phyloP scores from a whole-genome alignment of 768 basidiomycete genomes.

The Asterophora parasitica region DNA sequence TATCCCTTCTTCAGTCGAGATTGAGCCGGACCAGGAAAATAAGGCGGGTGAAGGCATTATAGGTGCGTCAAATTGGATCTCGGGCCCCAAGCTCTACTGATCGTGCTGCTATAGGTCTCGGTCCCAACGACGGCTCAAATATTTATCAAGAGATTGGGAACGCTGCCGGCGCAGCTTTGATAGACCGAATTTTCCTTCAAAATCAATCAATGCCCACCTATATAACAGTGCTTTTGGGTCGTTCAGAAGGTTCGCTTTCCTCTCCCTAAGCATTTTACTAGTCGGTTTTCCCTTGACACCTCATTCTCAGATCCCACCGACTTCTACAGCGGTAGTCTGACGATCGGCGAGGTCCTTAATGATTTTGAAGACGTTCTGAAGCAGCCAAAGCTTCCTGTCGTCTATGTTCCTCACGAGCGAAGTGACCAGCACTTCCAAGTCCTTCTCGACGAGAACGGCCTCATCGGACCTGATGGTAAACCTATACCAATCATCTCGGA shows the following conservation, averaged over 20 bases:
- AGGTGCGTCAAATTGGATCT: constrained; percentile 12
- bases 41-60: constrained; percentile 27
- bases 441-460: constrained; percentile 54
- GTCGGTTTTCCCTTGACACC: no score
- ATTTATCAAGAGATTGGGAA: constrained; percentile 32
- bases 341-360: constrained; percentile 53
- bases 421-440: constrained; percentile 63
- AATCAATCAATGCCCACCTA: constrained; percentile 54
- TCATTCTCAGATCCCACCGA: constrained; percentile 38
- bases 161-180: constrained; percentile 43
- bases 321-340: constrained; percentile 53
- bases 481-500: constrained; percentile 39
- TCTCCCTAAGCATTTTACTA: neutral
- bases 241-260: constrained; percentile 34
- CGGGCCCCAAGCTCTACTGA: neutral
- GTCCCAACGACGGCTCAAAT: constrained; percentile 53
- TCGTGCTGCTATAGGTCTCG: constrained; percentile 49
- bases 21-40: constrained; percentile 27
- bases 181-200: constrained; percentile 63
- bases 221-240: constrained; percentile 60
- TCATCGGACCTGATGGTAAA: constrained; percentile 59
- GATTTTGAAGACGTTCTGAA: constrained; percentile 44
- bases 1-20: constrained; percentile 31
- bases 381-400: constrained; percentile 49
- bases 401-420: constrained; percentile 24